Evolutionary conservation across 2,329 filamentous ascomycete species (phyloP).

Genomic region (Cordyceps tenuipes): DNA sequence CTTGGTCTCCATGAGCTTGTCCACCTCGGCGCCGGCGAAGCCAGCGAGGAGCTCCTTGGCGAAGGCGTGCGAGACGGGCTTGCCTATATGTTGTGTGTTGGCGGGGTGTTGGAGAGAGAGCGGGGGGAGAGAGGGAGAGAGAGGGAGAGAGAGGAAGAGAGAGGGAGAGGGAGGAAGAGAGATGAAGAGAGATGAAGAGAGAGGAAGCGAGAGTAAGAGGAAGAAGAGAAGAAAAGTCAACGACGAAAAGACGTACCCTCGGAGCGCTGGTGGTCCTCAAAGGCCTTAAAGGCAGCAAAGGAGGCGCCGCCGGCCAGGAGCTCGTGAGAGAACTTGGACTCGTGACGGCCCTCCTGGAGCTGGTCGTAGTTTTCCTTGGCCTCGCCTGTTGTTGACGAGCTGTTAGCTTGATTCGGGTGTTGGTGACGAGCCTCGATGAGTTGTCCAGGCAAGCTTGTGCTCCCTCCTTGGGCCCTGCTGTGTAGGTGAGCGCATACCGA

Average conservation of each 20-base stretch:
- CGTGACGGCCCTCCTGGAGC: slow-evolving; percentile 39
- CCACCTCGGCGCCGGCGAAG: slow-evolving; percentile 65
- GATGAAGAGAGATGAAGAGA: neutral
- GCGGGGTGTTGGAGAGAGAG: neutral
- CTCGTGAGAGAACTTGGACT: slow-evolving; percentile 63
- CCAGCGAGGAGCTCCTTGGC: slow-evolving; percentile 72
- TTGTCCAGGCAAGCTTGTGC: too few species aligned
- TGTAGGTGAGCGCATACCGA: neutral
- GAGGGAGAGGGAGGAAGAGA: too few species aligned
- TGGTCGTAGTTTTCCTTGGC: slow-evolving; percentile 22
- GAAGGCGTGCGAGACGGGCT: slow-evolving; percentile 62
- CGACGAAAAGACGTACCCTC: slow-evolving; percentile 42
- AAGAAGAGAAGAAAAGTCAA: too few species aligned
- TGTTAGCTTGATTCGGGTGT: too few species aligned
- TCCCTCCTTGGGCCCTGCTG: too few species aligned
- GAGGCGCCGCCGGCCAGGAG: slow-evolving; percentile 65
- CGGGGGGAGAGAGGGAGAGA: too few species aligned
- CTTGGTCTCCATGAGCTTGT: slow-evolving; percentile 66
- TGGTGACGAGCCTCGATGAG: too few species aligned
- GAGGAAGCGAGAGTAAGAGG: too few species aligned
- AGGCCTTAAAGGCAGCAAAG: slow-evolving; percentile 73
- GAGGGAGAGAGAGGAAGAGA: too few species aligned
- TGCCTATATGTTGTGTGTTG: neutral
- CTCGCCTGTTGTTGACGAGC: neutral
- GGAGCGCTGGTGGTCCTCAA: slow-evolving; percentile 64